A percentile compares a stretch with the other conserved stretches of the same genome.
These are phyloP conservation scores for Hirschioporus abietinus DNA, from an alignment of 768 basidiomycete genomes.

Conservation along the genomic window DNA sequence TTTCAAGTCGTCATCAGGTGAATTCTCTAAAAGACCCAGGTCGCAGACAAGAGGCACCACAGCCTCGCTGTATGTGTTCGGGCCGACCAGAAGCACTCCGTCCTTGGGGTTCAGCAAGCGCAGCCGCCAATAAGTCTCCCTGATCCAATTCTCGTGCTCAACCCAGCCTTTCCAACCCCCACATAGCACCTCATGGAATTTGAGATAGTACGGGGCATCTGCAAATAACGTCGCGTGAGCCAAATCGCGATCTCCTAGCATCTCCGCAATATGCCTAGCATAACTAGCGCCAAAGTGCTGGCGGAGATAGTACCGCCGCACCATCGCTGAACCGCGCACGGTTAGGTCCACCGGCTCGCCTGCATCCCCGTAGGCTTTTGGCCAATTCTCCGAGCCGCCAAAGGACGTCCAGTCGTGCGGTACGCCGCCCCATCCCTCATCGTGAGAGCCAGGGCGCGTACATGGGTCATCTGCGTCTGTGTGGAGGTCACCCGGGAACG, in stretches of 20 bases:
- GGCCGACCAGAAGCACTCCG: slow-evolving; percentile 5
- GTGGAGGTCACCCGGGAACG: slow-evolving; percentile 9
- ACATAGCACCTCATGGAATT: slow-evolving; percentile 7
- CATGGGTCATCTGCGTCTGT: slow-evolving; percentile 8
- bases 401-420: slow-evolving; percentile 11
- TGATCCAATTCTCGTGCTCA: slow-evolving; percentile 6
- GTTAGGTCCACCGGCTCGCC: slow-evolving; percentile 4
- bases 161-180: slow-evolving; percentile 7
- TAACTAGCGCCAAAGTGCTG: slow-evolving; percentile 8
- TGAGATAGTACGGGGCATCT: slow-evolving; percentile 7
- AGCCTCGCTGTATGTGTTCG: slow-evolving; percentile 6
- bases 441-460: slow-evolving; percentile 6
- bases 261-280: neutral
- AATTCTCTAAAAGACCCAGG: slow-evolving; percentile 7
- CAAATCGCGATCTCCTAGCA: slow-evolving; percentile 2
- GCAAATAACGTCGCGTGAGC: slow-evolving; percentile 6
- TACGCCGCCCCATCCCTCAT: slow-evolving; percentile 7
- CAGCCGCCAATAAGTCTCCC: slow-evolving; percentile 9
- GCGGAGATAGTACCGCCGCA: slow-evolving; percentile 9
- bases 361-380: neutral
- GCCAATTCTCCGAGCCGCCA: slow-evolving; percentile 4
- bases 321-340: slow-evolving; percentile 6
- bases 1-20: neutral
- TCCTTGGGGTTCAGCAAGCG: neutral
- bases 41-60: slow-evolving; percentile 1